Evolutionary conservation across 2,329 filamentous ascomycete species (phyloP).

Genomic region (Juglanconis oblonga): DNA sequence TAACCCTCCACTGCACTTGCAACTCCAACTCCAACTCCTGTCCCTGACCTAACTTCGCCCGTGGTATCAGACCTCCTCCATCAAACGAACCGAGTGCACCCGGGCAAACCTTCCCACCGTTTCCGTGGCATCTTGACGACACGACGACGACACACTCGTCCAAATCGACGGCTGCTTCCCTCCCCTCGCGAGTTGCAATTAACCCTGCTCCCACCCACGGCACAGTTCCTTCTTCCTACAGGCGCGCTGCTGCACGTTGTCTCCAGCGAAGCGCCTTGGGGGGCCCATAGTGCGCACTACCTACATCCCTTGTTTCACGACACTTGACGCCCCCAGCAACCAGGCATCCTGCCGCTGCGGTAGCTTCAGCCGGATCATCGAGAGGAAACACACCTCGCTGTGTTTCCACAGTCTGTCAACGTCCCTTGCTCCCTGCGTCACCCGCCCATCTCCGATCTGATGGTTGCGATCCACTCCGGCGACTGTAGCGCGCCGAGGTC

Average conservation of each 20-base stretch:
- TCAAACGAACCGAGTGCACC: conserved; percentile 1
- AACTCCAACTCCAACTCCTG: neutral
- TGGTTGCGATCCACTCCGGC: conserved; percentile 21
- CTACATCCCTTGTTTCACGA: conserved; percentile 3
- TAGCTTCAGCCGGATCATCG: neutral
- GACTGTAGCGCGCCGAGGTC: conserved; percentile 27
- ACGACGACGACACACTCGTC: neutral
- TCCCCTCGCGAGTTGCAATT: neutral
- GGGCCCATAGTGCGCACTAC: neutral
- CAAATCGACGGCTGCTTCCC: neutral
- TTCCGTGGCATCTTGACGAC: neutral
- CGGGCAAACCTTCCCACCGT: neutral
- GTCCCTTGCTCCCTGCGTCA: neutral
- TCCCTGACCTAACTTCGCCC: neutral
- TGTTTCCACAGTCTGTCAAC: neutral
- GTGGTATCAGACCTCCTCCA: conserved; percentile 4
- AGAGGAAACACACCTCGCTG: neutral
- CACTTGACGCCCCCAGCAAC: neutral
- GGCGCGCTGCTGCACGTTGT: neutral
- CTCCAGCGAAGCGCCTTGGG: neutral
- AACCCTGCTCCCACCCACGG: neutral
- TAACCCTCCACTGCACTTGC: neutral
- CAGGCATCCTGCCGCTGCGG: neutral
- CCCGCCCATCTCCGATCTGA: conserved; percentile 21
- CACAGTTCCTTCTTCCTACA: neutral